A percentile compares a stretch with the other conserved stretches of the same genome.
phyloP scores from a whole-genome alignment of 169 alveolate species.

The Pseudocohnilembus persalinus region DNA sequence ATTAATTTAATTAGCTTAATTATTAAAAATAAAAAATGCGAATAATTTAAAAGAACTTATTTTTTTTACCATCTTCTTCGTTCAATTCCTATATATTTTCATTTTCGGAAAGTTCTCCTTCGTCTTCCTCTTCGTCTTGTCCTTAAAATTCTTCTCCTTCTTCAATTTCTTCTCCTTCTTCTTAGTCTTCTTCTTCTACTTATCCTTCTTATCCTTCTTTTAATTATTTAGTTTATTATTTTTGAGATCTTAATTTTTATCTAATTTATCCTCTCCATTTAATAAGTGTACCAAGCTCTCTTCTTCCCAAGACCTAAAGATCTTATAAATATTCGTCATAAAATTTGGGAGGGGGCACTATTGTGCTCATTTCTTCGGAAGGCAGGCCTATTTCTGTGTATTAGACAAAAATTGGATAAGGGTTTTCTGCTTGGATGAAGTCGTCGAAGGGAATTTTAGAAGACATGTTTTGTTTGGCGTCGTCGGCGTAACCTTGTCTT shows the following conservation, averaged over 20 bases:
- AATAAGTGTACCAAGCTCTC: constrained; percentile 68
- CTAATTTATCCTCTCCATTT: constrained; percentile 58
- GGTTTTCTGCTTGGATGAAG: constrained; percentile 73
- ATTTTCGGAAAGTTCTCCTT: constrained; percentile 49
- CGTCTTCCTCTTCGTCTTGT: constrained; percentile 42
- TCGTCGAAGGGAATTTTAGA: constrained; percentile 66
- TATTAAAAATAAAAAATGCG: too few relatives aligned
- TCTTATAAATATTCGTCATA: constrained; percentile 63
- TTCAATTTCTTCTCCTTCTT: constrained; percentile 17
- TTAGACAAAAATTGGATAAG: constrained; percentile 68
- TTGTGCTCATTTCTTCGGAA: constrained; percentile 43
- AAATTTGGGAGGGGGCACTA: constrained; percentile 56
- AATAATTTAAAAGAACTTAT: too few relatives aligned
- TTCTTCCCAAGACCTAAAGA: constrained; percentile 77
- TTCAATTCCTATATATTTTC: constrained; percentile 50
- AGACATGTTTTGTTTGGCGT: constrained; percentile 56
- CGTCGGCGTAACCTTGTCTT: constrained; percentile 80
- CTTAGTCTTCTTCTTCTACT: constrained; percentile 24
- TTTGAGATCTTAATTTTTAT: constrained; percentile 57
- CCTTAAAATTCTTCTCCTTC: constrained; percentile 55
- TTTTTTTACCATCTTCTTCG: constrained; percentile 50
- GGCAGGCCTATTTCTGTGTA: constrained; percentile 38
- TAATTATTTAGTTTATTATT: constrained; percentile 23
- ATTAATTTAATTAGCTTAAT: too few relatives aligned
- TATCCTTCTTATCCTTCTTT: neutral